A percentile compares a stretch with the other conserved stretches of the same genome.
These are phyloP conservation scores for Aspergillus puulaauensis DNA, from an alignment of 2,329 filamentous ascomycete genomes.

Conservation along the genomic window DNA sequence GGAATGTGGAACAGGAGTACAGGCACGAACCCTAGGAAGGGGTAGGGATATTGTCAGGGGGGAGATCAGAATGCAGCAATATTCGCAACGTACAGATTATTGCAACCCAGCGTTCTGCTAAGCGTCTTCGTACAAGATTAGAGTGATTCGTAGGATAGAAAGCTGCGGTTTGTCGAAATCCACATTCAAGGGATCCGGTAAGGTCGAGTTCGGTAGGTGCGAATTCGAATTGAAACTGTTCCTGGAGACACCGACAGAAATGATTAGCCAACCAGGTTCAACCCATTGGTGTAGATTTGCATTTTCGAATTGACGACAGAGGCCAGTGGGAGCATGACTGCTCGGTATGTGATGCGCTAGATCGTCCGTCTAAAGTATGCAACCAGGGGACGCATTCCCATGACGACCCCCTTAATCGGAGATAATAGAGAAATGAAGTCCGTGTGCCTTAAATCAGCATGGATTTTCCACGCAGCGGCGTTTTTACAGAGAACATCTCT, in stretches of 20 bases:
- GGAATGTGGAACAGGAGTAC: conserved; percentile 39
- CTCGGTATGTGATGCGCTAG: conserved; percentile 17
- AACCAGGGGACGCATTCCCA: conserved; percentile 17
- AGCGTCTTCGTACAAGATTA: conserved; percentile 26
- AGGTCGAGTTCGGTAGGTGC: conserved; percentile 20
- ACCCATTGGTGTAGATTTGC: not conserved
- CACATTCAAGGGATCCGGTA: conserved; percentile 26
- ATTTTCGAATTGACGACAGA: not conserved
- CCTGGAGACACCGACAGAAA: conserved; percentile 13
- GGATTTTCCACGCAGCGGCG: conserved; percentile 10
- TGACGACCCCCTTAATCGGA: conserved; percentile 15
- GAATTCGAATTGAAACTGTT: conserved; percentile 18
- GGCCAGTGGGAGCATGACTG: conserved; percentile 9
- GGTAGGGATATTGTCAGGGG: conserved; percentile 39
- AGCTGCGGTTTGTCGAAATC: conserved; percentile 27
- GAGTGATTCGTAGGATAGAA: conserved; percentile 19
- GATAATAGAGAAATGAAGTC: conserved; percentile 2
- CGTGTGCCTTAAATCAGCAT: conserved; percentile 6
- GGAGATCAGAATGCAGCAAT: conserved; percentile 29
- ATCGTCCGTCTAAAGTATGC: conserved; percentile 20
- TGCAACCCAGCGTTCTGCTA: conserved; percentile 28
- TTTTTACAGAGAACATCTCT: conserved; percentile 4
- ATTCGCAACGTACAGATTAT: conserved; percentile 36
- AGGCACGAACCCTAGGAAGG: conserved; percentile 43
- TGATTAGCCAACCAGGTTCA: conserved; percentile 16